Percentiles rank a stretch among this genome's conserved stretches.
Conservation (phyloP, 805 yeast genomes). For the Scheffersomyces spartinae region DNA sequence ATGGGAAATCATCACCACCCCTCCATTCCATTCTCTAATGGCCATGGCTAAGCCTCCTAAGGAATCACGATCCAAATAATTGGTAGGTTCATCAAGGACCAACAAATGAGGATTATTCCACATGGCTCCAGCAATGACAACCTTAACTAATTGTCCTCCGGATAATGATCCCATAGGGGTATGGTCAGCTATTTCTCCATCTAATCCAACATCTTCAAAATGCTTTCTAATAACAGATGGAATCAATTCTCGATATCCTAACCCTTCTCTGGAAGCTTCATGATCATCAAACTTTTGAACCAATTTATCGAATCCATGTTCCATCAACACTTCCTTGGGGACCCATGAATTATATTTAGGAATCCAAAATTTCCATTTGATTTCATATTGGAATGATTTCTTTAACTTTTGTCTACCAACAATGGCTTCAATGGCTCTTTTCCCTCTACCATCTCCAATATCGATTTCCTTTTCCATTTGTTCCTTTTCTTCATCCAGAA, state of each 20-base stretch:
- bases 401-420: slow-evolving; percentile 98
- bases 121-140: slow-evolving; percentile 99
- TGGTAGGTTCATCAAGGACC: slow-evolving; percentile 99
- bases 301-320: slow-evolving; percentile 33
- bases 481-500: slow-evolving; percentile 92
- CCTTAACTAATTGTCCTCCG: slow-evolving; percentile 99
- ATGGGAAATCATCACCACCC: slow-evolving; percentile 99
- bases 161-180: slow-evolving; percentile 99
- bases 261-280: slow-evolving; percentile 38
- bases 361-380: slow-evolving; percentile 99
- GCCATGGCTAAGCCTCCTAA: slow-evolving; percentile 99
- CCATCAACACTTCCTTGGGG: slow-evolving; percentile 95
- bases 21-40: slow-evolving; percentile 97
- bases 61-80: slow-evolving; percentile 98
- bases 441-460: slow-evolving; percentile 96
- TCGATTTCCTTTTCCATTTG: slow-evolving; percentile 99
- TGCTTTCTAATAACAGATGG: slow-evolving; percentile 98
- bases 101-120: slow-evolving; percentile 99
- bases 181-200: slow-evolving; percentile 98
- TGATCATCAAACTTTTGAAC: slow-evolving; percentile 35
- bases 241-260: slow-evolving; percentile 36
- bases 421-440: slow-evolving; percentile 93
- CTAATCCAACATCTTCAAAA: slow-evolving; percentile 98
- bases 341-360: slow-evolving; percentile 99
- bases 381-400: slow-evolving; percentile 99